Evolutionary conservation across 2,329 filamentous ascomycete species (phyloP).

Genomic region (Nigrograna mackinnonii): DNA sequence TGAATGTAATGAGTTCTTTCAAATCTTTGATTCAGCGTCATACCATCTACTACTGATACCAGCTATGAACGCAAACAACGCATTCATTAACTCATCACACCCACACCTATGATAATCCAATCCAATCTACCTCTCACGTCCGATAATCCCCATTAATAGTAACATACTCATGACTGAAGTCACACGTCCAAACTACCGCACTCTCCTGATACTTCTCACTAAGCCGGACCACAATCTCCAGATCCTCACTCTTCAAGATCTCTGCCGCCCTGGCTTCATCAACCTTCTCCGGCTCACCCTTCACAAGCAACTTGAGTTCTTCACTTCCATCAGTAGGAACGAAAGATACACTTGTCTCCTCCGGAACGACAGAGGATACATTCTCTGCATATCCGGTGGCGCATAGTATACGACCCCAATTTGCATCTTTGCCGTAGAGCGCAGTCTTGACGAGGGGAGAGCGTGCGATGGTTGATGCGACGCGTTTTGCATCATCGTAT

Average conservation of each 20-base stretch:
- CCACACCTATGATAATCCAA: too few species aligned
- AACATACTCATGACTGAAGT: constrained; percentile 83
- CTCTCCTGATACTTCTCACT: constrained; percentile 64
- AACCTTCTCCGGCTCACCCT: constrained; percentile 78
- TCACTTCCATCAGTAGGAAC: constrained; percentile 75
- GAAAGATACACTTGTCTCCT: constrained; percentile 78
- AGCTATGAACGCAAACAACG: too few species aligned
- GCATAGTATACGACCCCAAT: constrained; percentile 97
- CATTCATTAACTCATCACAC: too few species aligned
- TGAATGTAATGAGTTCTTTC: too few species aligned
- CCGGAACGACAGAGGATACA: constrained; percentile 67
- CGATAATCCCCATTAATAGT: constrained; percentile 71
- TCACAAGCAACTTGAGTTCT: constrained; percentile 75
- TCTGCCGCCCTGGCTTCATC: constrained; percentile 76
- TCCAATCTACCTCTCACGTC: constrained; percentile 50
- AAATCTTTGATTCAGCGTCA: too few species aligned
- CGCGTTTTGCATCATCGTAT: constrained; percentile 72
- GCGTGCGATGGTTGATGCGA: constrained; percentile 85
- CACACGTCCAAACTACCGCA: constrained; percentile 82
- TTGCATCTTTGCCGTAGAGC: constrained; percentile 94
- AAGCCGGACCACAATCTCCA: constrained; percentile 76
- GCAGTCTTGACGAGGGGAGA: constrained; percentile 97
- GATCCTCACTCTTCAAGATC: constrained; percentile 74
- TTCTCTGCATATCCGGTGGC: constrained; percentile 82
- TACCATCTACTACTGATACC: too few species aligned